phyloP scores from a whole-genome alignment of 768 basidiomycete genomes.

The Crepidotus variabilis region DNA sequence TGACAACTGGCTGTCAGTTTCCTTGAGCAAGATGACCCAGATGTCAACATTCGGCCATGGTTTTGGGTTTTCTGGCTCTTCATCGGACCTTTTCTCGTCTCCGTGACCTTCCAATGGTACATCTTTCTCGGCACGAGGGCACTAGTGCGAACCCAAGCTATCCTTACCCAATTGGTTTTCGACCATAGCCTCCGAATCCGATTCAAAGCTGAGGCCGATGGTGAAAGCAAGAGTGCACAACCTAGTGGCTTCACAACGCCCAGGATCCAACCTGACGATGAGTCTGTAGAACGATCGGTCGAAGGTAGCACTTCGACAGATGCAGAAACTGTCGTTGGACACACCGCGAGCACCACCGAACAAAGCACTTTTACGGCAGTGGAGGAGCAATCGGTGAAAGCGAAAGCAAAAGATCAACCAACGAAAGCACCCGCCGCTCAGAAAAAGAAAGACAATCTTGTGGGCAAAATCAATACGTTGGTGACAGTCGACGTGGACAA shows the following conservation, averaged over 20 bases:
- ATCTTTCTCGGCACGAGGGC: constrained; percentile 43
- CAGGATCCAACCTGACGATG: too few relatives aligned
- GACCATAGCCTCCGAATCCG: constrained; percentile 56
- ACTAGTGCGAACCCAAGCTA: constrained; percentile 33
- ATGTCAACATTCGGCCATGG: constrained; percentile 35
- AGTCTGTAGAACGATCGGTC: background rate
- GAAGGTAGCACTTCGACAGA: background rate
- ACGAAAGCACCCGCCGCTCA: background rate
- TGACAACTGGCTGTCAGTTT: background rate
- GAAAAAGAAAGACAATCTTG: constrained; percentile 39
- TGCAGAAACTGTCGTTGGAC: background rate
- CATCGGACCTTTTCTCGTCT: constrained; percentile 40
- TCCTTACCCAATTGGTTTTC: constrained; percentile 39
- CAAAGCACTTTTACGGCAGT: background rate
- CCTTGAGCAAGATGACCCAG: constrained; percentile 14
- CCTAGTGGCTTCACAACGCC: background rate
- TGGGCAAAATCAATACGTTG: constrained; percentile 73
- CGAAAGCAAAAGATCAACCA: background rate
- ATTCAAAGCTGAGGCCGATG: constrained; percentile 43
- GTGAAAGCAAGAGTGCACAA: background rate
- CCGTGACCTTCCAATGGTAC: constrained; percentile 53
- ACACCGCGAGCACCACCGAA: background rate
- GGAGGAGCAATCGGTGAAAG: constrained; percentile 6
- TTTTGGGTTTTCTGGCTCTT: constrained; percentile 60
- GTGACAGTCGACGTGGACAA: constrained; percentile 57